These are phyloP conservation scores for Xylariaceae sp. DNA, from an alignment of 2,329 filamentous ascomycete species.

Conservation along the genomic window DNA sequence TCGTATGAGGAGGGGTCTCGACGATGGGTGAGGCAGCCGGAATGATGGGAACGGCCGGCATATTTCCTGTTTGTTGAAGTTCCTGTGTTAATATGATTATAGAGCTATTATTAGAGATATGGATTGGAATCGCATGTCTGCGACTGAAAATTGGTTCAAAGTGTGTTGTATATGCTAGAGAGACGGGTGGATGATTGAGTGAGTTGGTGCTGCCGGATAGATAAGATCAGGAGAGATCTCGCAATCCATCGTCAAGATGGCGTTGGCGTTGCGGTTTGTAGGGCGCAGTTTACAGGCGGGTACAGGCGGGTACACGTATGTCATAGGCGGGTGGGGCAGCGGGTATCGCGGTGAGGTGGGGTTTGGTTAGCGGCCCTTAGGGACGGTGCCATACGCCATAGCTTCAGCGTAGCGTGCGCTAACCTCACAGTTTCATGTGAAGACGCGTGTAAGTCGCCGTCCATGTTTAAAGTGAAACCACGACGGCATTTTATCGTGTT, in stretches of 20 bases:
- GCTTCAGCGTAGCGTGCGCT: neutral
- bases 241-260: too few relatives aligned
- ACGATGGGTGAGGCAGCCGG: slow-evolving; percentile 26
- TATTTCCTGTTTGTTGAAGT: slow-evolving; percentile 15
- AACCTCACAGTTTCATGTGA: too few relatives aligned
- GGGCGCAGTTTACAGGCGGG: too few relatives aligned
- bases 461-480: too few relatives aligned
- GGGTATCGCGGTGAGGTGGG: neutral
- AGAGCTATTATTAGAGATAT: neutral
- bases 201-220: too few relatives aligned
- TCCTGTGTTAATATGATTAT: slow-evolving; percentile 2
- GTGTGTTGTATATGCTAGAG: neutral
- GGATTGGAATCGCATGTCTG: slow-evolving; percentile 1
- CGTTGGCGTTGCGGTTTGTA: too few relatives aligned
- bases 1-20: slow-evolving; percentile 29
- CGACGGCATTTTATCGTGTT: too few relatives aligned
- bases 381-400: neutral
- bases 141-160: neutral
- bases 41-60: slow-evolving; percentile 23
- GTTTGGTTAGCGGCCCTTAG: neutral
- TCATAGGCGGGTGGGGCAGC: neutral
- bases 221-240: too few relatives aligned
- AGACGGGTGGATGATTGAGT: neutral
- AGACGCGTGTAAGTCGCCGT: too few relatives aligned
- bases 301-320: neutral